Base-by-base conservation (phyloP, 2,329 filamentous ascomycete genomes). In the Aspergillus melleus region DNA sequence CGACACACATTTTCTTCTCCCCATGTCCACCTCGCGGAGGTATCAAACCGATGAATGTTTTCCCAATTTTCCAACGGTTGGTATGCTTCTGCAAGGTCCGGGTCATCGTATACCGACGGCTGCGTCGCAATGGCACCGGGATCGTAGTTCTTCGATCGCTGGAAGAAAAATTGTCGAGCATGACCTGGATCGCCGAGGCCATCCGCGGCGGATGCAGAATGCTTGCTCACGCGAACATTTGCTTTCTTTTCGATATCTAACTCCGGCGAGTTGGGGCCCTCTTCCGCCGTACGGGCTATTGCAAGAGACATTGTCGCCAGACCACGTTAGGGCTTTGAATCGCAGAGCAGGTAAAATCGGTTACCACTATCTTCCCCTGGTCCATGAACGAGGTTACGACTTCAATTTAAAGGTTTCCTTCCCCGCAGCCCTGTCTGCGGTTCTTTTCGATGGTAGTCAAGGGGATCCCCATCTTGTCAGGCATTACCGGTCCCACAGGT, bases 21-120 rank as follows among this genome's bases (percentile, higher is more conserved):
- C 61, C 64, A 65, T 9, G 64, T 66, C 65, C 65, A 67, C 54
- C 64, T 56, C 29, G 65, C 63, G 10, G 56, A 54, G 11, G 64
- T 64, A 32, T 68, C 66, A 46, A 66, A 66, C n/a, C 64, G 61
- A 32, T 65, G 63, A n/a, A 63, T 61, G 12, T 61, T 63, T 36
- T 76, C 74, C 71, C 72, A 76, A 51, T 71, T 66, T 2, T 64
- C 59, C 49, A 64, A 60, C 12, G 70, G 73, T 24, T 66, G 64
- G 53, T 73, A 74, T 55, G 70, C 66, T 29, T 75, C 74, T 10
- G 73, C 76, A 2, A 75, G 67, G 4, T 78, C 74, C 0, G 77
- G 74, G 52, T 81, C 74, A 46, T 82, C 80, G 52, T 74, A 82
- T 6, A 82, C 79, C 3, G 79, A 81, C 5, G 76, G 78, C 61